These are phyloP conservation scores for Clarireedia homoeocarpa DNA, from an alignment of 2,329 filamentous ascomycete species.

Conservation along the genomic window DNA sequence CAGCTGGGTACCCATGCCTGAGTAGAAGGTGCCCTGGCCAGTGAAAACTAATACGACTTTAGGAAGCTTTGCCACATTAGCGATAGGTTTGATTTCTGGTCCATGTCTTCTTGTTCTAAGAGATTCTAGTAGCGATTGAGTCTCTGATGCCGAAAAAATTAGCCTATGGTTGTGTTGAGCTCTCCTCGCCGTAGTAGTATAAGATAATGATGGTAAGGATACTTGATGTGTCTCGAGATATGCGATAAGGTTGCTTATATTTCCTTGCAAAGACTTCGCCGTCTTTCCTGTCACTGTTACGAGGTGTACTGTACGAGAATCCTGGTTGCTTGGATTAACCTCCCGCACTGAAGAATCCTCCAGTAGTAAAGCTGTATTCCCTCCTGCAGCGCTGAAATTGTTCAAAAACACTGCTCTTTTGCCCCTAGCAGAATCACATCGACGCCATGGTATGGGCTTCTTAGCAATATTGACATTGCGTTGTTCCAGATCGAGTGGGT, in stretches of 20 bases:
- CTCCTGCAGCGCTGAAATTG: constrained; percentile 38
- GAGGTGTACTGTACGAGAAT: constrained; percentile 37
- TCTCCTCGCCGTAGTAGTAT: constrained; percentile 36
- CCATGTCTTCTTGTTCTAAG: neutral
- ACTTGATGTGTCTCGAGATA: constrained; percentile 20
- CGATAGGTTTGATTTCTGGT: constrained; percentile 32
- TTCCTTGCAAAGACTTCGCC: constrained; percentile 18
- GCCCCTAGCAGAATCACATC: constrained; percentile 30
- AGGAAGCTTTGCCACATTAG: constrained; percentile 30
- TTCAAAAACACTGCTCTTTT: constrained; percentile 34
- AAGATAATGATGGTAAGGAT: constrained; percentile 22
- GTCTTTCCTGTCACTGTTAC: constrained; percentile 42
- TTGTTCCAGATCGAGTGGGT: constrained; percentile 29
- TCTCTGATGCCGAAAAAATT: constrained; percentile 17
- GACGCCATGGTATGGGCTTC: constrained; percentile 17
- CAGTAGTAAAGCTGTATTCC: constrained; percentile 26
- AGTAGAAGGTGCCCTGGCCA: neutral
- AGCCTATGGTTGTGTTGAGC: constrained; percentile 52
- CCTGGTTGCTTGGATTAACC: constrained; percentile 24
- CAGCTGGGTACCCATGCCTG: neutral
- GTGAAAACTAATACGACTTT: constrained; percentile 16
- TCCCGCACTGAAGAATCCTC: constrained; percentile 27
- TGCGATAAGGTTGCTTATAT: constrained; percentile 15
- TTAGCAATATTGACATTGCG: constrained; percentile 13
- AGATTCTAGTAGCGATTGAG: neutral